Evolutionary conservation across 139 green algal genomes (phyloP).

Genomic region (Chlorella sp.): DNA sequence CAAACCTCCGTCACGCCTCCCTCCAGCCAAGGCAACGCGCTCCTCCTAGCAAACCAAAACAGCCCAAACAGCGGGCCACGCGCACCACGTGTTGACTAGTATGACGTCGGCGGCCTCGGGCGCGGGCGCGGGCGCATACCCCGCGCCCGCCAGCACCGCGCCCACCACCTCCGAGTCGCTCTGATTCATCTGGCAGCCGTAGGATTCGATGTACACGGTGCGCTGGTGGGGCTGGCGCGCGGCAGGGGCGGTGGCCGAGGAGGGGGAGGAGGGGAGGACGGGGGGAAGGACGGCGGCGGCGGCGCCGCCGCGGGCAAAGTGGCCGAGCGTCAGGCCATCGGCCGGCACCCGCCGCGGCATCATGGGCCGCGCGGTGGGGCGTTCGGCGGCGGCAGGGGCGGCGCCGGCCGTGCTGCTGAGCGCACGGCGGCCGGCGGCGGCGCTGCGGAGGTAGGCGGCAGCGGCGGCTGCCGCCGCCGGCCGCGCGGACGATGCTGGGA

Average conservation of each 20-base stretch:
- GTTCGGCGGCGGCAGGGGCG: too few relatives aligned
- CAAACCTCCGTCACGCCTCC: too few relatives aligned
- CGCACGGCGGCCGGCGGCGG: too few relatives aligned
- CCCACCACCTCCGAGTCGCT: slow-evolving; percentile 79
- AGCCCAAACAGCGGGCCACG: too few relatives aligned
- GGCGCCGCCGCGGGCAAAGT: neutral
- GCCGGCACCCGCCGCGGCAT: slow-evolving; percentile 6
- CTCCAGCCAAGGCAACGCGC: too few relatives aligned
- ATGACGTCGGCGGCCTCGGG: slow-evolving; percentile 63
- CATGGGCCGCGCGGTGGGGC: too few relatives aligned
- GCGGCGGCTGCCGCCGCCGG: too few relatives aligned
- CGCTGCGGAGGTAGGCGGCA: too few relatives aligned
- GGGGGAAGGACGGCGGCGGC: neutral
- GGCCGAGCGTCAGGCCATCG: slow-evolving; percentile 14
- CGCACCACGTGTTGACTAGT: slow-evolving; percentile 96
- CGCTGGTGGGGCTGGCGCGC: neutral
- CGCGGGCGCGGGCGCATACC: slow-evolving; percentile 44
- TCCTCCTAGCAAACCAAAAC: too few relatives aligned
- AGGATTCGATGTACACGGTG: slow-evolving; percentile 70
- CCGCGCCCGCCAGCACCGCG: slow-evolving; percentile 58
- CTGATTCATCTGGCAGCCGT: slow-evolving; percentile 90
- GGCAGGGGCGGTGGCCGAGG: too few relatives aligned
- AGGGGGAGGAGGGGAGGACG: neutral
- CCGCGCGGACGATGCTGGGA: too few relatives aligned
- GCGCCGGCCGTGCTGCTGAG: too few relatives aligned